Evolutionary conservation across 495 filamentous ascomycete genomes (phyloP).

Genomic region (Aspergillus haitiensis): DNA sequence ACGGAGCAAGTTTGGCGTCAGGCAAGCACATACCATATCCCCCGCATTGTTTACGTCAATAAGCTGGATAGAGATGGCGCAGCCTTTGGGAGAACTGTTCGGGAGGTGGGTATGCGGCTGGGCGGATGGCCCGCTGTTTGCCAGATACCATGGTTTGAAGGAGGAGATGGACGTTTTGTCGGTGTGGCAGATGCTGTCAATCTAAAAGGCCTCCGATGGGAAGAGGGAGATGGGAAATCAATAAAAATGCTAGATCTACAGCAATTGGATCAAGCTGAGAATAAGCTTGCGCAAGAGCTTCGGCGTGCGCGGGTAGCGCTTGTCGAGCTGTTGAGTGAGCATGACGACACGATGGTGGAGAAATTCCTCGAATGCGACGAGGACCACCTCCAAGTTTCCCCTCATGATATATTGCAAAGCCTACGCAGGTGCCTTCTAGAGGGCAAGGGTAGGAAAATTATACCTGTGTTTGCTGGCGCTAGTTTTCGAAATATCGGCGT

Average conservation of each 20-base stretch:
- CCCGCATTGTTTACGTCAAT: conserved; percentile 86
- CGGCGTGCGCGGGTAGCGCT: conserved; percentile 72
- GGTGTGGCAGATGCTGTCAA: conserved; percentile 83
- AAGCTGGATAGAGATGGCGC: conserved; percentile 96
- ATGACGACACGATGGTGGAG: conserved; percentile 84
- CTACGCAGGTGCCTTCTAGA: conserved; percentile 68
- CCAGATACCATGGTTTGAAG: conserved; percentile 90
- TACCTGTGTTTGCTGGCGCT: conserved; percentile 88
- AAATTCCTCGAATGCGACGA: conserved; percentile 75
- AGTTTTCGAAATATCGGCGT: conserved; percentile 95
- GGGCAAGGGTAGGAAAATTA: conserved; percentile 54
- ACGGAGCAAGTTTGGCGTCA: conserved; percentile 97
- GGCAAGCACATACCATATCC: conserved; percentile 80
- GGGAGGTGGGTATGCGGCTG: conserved; percentile 77
- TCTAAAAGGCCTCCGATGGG: conserved; percentile 54
- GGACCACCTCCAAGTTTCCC: conserved; percentile 65
- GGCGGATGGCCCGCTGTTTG: conserved; percentile 86
- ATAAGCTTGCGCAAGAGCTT: conserved; percentile 65
- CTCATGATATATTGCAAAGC: conserved; percentile 64
- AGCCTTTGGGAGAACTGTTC: conserved; percentile 81
- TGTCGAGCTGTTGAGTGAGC: conserved; percentile 79
- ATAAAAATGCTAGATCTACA: conserved; percentile 53
- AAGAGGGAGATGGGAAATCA: conserved; percentile 63
- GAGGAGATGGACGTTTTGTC: conserved; percentile 66
- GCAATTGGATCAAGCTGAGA: conserved; percentile 53